A percentile compares a stretch with the other conserved stretches of the same genome.
phyloP scores from a whole-genome alignment of 2,329 filamentous ascomycete species.

The Tolypocladium amazonense region DNA sequence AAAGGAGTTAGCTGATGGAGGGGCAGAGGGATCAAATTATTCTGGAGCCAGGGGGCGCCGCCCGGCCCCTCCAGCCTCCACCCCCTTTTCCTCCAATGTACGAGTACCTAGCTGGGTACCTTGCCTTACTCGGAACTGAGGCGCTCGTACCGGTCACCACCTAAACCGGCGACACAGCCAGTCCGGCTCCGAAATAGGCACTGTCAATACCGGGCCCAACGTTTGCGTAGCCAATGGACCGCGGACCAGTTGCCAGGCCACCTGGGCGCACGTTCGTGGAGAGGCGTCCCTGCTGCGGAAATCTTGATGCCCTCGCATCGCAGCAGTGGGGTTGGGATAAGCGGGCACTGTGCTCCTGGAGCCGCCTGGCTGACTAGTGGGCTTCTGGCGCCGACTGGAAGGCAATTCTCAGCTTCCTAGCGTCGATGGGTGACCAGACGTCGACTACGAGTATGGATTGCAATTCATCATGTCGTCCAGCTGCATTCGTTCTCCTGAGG shows the following conservation, averaged over 20 bases:
- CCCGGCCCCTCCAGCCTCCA: background rate
- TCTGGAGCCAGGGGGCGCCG: constrained; percentile 17
- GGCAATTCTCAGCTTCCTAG: background rate
- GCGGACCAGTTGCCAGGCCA: background rate
- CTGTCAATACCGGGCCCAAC: background rate
- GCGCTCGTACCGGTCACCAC: background rate
- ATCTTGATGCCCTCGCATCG: background rate
- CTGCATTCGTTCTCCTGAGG: background rate
- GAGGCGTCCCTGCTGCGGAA: background rate
- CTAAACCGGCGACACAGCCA: background rate
- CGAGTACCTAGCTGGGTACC: too few relatives aligned
- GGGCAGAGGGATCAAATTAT: constrained; percentile 26
- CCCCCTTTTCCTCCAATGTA: background rate
- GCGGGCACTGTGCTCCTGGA: background rate
- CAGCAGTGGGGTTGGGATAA: background rate
- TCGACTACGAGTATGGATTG: background rate
- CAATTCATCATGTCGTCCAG: background rate
- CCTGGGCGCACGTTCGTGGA: too few relatives aligned
- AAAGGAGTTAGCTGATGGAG: constrained; percentile 25
- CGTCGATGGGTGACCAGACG: background rate
- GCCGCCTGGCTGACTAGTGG: background rate
- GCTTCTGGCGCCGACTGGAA: background rate
- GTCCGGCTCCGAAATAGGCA: background rate
- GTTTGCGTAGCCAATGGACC: background rate
- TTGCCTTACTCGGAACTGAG: too few relatives aligned